Conservation (phyloP, 805 yeast species). For the Metschnikowia drakensbergensis region DNA sequence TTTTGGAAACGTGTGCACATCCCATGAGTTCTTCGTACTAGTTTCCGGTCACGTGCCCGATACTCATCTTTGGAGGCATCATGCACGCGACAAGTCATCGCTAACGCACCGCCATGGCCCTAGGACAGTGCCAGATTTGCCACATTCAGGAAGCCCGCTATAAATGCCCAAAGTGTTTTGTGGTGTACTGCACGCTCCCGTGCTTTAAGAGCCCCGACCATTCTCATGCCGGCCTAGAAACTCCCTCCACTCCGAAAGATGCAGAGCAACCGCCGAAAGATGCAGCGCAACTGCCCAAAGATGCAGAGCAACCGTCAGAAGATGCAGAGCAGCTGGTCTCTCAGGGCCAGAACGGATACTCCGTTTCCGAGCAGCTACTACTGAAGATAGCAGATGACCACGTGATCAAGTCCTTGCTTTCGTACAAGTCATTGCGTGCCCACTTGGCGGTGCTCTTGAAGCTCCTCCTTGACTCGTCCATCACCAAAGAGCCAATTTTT, state of each 20-base stretch:
- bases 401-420: conserved; percentile 42
- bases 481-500: conserved; percentile 46
- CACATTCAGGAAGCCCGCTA: conserved; percentile 40
- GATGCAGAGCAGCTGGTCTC: too few species aligned
- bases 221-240: conserved; percentile 17
- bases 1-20: too few species aligned
- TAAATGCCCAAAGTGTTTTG: conserved; percentile 52
- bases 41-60: background rate
- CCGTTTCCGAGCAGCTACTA: background rate
- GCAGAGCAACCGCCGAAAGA: background rate
- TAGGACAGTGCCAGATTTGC: conserved; percentile 39
- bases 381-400: conserved; percentile 35
- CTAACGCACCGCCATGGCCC: conserved; percentile 9
- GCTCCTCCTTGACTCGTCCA: conserved; percentile 43
- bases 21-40: too few species aligned
- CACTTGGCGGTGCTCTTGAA: conserved; percentile 51
- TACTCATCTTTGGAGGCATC: background rate
- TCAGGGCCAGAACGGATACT: too few species aligned
- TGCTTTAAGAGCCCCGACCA: conserved; percentile 55
- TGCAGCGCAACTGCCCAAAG: background rate
- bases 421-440: conserved; percentile 50
- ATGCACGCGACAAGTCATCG: background rate
- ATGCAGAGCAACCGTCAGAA: too few species aligned
- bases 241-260: background rate
- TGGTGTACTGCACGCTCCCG: conserved; percentile 50